Percentiles rank a stretch among this genome's conserved stretches.
phyloP scores from a whole-genome alignment of 768 basidiomycete genomes.

The Trametes cubensis region DNA sequence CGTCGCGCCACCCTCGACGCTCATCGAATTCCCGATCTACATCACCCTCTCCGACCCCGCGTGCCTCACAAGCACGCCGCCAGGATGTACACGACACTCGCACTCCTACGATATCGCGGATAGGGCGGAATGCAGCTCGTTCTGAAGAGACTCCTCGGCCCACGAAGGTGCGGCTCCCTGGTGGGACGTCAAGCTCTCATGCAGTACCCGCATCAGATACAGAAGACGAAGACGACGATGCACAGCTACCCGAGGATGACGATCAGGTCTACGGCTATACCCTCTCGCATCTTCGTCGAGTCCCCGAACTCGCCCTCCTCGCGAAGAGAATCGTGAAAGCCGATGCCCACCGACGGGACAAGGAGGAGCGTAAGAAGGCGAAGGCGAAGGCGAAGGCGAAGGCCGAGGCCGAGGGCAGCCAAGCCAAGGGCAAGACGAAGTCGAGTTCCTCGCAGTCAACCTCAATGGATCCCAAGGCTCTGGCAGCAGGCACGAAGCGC shows the following conservation, averaged over 20 bases:
- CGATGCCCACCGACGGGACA: constrained; percentile 56
- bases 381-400: constrained; percentile 45
- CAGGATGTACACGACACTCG: not conserved
- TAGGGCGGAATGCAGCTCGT: not conserved
- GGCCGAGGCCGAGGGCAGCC: constrained; percentile 25
- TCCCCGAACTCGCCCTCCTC: constrained; percentile 69
- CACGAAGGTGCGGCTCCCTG: constrained; percentile 38
- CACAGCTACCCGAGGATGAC: constrained; percentile 13
- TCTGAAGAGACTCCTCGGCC: constrained; percentile 21
- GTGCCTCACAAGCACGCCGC: not conserved
- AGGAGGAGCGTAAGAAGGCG: constrained; percentile 49
- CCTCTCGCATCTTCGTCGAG: constrained; percentile 73
- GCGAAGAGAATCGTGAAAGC: constrained; percentile 67
- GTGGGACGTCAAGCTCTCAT: constrained; percentile 20
- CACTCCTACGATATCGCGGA: constrained; percentile 12
- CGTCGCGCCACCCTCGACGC: not conserved
- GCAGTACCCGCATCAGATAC: not conserved
- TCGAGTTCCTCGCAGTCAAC: constrained; percentile 21
- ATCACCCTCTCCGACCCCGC: constrained; percentile 22
- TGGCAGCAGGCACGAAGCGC: constrained; percentile 53
- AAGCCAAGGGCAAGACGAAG: not conserved
- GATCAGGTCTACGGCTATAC: constrained; percentile 55
- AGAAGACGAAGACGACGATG: constrained; percentile 4
- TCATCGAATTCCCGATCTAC: constrained; percentile 7
- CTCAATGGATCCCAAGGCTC: constrained; percentile 34